A percentile compares a stretch with the other conserved stretches of the same genome.
Conservation (phyloP, 1,284 basidiomycete genomes). For the Microbotryum silenes-acaulis region DNA sequence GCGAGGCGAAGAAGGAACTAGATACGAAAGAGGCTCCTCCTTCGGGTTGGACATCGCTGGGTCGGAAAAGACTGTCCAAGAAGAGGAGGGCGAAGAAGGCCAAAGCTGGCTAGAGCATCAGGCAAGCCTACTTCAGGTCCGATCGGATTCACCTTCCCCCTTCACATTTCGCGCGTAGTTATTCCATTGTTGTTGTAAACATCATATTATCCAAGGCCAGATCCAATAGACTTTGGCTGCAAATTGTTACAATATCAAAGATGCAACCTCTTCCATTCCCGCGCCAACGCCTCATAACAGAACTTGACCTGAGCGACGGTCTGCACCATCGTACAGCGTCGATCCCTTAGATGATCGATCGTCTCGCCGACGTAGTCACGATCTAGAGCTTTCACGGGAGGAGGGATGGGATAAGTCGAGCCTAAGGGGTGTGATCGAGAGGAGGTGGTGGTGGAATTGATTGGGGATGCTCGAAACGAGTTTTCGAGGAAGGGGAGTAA, state of each 20-base stretch:
- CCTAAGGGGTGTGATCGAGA: background rate
- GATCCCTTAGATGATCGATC: conserved; percentile 67
- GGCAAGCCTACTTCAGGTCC: too few species aligned
- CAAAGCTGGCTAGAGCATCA: too few species aligned
- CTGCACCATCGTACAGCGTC: conserved; percentile 73
- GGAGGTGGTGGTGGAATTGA: conserved; percentile 8
- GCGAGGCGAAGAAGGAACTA: too few species aligned
- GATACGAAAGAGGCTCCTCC: too few species aligned
- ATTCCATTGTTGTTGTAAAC: too few species aligned
- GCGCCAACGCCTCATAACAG: conserved; percentile 50
- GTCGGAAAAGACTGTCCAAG: too few species aligned
- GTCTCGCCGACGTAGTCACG: conserved; percentile 60
- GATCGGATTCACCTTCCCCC: too few species aligned
- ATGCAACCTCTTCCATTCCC: conserved; percentile 15
- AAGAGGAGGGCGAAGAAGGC: too few species aligned
- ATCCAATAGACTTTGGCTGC: background rate
- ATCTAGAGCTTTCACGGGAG: background rate
- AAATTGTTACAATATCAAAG: background rate
- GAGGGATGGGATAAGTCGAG: conserved; percentile 12
- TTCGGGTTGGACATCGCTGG: too few species aligned
- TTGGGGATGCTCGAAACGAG: conserved; percentile 13
- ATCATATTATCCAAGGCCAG: too few species aligned
- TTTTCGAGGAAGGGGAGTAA: conserved; percentile 28
- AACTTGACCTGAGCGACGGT: conserved; percentile 57
- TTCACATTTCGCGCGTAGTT: too few species aligned